phyloP scores from a whole-genome alignment of 2,329 filamentous ascomycete species.

The Cladorrhinum sp. region DNA sequence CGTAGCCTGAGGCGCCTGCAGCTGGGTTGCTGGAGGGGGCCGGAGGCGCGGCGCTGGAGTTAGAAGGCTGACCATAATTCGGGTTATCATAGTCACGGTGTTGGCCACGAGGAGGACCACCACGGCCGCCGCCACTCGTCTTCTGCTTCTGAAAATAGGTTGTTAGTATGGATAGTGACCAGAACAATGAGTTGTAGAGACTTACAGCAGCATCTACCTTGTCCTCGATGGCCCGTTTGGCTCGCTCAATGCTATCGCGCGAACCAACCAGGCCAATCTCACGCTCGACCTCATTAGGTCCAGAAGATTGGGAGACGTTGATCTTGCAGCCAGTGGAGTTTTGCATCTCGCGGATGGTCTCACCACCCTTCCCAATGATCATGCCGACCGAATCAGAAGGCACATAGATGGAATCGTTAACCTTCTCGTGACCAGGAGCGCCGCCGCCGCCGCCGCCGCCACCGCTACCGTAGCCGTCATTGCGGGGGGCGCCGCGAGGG shows the following conservation, averaged over 20 bases:
- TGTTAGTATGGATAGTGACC: not conserved
- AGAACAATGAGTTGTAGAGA: constrained; percentile 24
- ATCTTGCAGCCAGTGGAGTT: constrained; percentile 86
- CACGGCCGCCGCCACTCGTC: constrained; percentile 43
- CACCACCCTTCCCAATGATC: constrained; percentile 93
- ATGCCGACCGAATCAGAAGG: constrained; percentile 91
- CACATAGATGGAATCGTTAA: constrained; percentile 79
- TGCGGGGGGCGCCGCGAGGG: constrained; percentile 30
- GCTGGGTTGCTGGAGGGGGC: constrained; percentile 37
- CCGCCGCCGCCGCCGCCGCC: constrained; percentile 39
- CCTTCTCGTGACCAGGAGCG: constrained; percentile 53
- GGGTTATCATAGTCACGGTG: constrained; percentile 56
- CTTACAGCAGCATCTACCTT: constrained; percentile 87
- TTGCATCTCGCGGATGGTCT: constrained; percentile 94
- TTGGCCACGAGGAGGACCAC: constrained; percentile 40
- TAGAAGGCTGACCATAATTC: constrained; percentile 46
- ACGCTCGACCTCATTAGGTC: constrained; percentile 73
- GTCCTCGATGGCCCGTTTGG: constrained; percentile 82
- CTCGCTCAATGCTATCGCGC: constrained; percentile 71
- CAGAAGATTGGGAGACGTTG: constrained; percentile 80
- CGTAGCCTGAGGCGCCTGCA: constrained; percentile 42
- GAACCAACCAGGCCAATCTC: constrained; percentile 83
- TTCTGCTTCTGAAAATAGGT: constrained; percentile 48
- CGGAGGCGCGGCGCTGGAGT: constrained; percentile 43
- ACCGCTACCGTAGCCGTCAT: constrained; percentile 31